Percentiles rank a stretch among this genome's conserved stretches.
phyloP scores from a whole-genome alignment of 805 yeast genomes.

The Pichia rugopelliculosa region DNA sequence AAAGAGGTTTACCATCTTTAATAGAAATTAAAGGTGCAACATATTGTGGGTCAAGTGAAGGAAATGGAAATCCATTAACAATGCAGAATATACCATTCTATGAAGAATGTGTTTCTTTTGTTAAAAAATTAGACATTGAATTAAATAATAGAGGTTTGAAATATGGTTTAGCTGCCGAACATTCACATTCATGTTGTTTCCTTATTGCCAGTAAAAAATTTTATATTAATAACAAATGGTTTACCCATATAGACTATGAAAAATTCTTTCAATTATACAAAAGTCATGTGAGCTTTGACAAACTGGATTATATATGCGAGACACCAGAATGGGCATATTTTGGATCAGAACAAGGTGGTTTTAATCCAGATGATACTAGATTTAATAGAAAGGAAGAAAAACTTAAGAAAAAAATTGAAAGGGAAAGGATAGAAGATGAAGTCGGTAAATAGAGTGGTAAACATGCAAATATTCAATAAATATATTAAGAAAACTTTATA shows the following conservation, averaged over 20 bases:
- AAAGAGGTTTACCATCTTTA: conserved; percentile 73
- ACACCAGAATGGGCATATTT: conserved; percentile 91
- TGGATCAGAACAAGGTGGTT: conserved; percentile 82
- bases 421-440: conserved; percentile 4
- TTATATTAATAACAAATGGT: conserved; percentile 67
- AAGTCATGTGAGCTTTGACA: conserved; percentile 59
- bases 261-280: conserved; percentile 62
- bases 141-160: conserved; percentile 57
- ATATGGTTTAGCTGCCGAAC: conserved; percentile 89
- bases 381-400: conserved; percentile 58
- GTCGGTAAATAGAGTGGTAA: neutral
- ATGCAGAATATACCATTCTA: conserved; percentile 95
- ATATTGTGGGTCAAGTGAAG: conserved; percentile 82
- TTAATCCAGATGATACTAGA: conserved; percentile 77
- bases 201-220: conserved; percentile 72
- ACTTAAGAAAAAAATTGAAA: conserved; percentile 37
- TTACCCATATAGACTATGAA: conserved; percentile 80
- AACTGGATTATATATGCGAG: conserved; percentile 70
- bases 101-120: conserved; percentile 80
- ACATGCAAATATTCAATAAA: no score
- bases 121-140: conserved; percentile 51
- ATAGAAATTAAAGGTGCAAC: conserved; percentile 94
- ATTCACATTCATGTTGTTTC: conserved; percentile 91
- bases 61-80: conserved; percentile 81
- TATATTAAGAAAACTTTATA: neutral